These are phyloP conservation scores for Neocallimastix lanati DNA, from an alignment of 192 early-diverging fungal species.

Conservation along the genomic window DNA sequence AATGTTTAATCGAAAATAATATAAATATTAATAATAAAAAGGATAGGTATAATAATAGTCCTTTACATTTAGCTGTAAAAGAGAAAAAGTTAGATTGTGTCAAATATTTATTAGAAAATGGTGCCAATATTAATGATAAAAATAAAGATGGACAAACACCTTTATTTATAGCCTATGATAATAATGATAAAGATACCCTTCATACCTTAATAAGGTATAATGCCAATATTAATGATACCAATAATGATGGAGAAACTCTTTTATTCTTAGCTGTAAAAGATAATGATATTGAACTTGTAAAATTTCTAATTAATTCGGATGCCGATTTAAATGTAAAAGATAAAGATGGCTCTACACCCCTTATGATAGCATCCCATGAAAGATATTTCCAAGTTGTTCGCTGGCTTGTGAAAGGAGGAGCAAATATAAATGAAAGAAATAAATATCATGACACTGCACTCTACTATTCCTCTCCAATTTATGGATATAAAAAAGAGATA, in stretches of 20 bases:
- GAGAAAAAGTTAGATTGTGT: background rate
- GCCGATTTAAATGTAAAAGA: background rate
- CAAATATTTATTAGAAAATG: background rate
- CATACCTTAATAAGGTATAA: background rate
- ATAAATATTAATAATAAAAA: background rate
- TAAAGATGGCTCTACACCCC: background rate
- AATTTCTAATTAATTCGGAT: background rate
- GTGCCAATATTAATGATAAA: background rate
- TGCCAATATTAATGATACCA: background rate
- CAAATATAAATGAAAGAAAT: background rate
- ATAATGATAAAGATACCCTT: background rate
- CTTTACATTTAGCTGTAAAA: background rate
- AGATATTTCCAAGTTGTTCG: background rate
- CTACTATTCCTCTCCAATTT: background rate
- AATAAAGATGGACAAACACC: background rate
- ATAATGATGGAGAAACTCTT: background rate
- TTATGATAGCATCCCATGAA: background rate
- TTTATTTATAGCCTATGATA: background rate
- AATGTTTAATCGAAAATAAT: background rate
- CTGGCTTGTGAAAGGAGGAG: background rate
- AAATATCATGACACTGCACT: background rate
- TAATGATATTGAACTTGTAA: background rate
- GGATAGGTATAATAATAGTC: background rate
- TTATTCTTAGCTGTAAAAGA: background rate
- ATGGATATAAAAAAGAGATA: background rate